Conservation (phyloP, 441 rosid species). For the Populus hybrid region DNA sequence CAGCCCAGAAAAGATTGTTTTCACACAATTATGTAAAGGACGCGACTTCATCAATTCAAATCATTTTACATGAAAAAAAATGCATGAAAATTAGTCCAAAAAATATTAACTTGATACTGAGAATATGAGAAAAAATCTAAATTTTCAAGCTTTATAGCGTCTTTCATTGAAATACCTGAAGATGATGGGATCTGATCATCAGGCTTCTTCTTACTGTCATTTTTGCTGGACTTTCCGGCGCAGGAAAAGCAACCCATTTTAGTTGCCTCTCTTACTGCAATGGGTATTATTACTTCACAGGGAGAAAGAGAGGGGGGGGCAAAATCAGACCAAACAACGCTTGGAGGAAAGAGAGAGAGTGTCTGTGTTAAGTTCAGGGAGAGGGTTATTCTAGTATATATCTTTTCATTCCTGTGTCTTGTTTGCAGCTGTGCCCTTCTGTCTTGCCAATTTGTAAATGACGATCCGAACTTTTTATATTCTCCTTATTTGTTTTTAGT, state of each 20-base stretch:
- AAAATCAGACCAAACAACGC: neutral
- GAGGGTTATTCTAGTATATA: neutral
- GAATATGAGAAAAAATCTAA: neutral
- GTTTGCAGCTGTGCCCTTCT: conserved; percentile 11
- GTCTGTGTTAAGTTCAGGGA: conserved; percentile 6
- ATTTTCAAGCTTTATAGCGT: conserved; percentile 2
- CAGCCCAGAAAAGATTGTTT: conserved; percentile 16
- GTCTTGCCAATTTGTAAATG: neutral
- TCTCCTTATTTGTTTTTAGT: neutral
- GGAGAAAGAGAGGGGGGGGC: neutral
- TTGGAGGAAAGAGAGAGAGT: neutral
- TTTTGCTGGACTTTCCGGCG: conserved; percentile 43
- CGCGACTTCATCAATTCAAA: neutral
- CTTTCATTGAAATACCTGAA: conserved; percentile 32
- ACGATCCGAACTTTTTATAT: neutral
- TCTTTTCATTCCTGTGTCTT: neutral
- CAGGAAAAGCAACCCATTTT: conserved; percentile 59
- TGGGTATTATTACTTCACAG: conserved; percentile 2
- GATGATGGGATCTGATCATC: conserved; percentile 55
- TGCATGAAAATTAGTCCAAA: neutral
- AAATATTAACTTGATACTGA: neutral
- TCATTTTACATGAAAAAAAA: neutral
- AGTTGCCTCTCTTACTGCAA: conserved; percentile 14
- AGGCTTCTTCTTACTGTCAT: conserved; percentile 30
- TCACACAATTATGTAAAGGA: neutral